phyloP scores from a whole-genome alignment of 257 asterid genomes.

The Cynanchum wilfordii region DNA sequence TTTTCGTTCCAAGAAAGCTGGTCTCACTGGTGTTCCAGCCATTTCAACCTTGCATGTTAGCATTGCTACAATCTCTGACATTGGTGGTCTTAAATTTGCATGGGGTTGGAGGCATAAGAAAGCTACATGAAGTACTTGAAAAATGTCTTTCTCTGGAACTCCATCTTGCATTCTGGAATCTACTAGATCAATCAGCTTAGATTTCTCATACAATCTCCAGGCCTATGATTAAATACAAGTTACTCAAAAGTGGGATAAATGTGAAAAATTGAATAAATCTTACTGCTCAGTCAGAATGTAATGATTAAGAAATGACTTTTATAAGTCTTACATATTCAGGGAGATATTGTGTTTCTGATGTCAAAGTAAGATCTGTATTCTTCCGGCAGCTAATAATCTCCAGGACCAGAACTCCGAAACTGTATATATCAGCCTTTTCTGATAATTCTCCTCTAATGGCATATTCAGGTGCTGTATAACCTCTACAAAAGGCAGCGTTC shows the following conservation, averaged over 20 bases:
- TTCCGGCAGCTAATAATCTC: slow-evolving; percentile 65
- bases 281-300: neutral
- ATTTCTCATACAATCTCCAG: slow-evolving; percentile 65
- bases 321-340: slow-evolving; percentile 56
- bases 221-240: slow-evolving; percentile 31
- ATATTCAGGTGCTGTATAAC: slow-evolving; percentile 80
- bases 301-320: neutral
- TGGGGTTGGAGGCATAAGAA: slow-evolving; percentile 61
- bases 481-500: slow-evolving; percentile 30
- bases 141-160: slow-evolving; percentile 37
- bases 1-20: slow-evolving; percentile 53
- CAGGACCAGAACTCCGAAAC: slow-evolving; percentile 67
- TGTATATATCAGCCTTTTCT: slow-evolving; percentile 73
- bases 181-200: slow-evolving; percentile 48
- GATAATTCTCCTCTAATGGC: slow-evolving; percentile 71
- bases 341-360: slow-evolving; percentile 73
- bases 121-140: slow-evolving; percentile 49
- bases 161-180: slow-evolving; percentile 51
- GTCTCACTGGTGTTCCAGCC: slow-evolving; percentile 38
- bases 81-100: slow-evolving; percentile 66
- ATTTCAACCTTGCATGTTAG: slow-evolving; percentile 52
- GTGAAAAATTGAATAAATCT: neutral
- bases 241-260: neutral
- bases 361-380: slow-evolving; percentile 58
- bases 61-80: slow-evolving; percentile 78